Percentiles rank a stretch among this genome's conserved stretches.
Conservation (phyloP, 208 protist genomes). For the Acanthamoeba lenticulata region DNA sequence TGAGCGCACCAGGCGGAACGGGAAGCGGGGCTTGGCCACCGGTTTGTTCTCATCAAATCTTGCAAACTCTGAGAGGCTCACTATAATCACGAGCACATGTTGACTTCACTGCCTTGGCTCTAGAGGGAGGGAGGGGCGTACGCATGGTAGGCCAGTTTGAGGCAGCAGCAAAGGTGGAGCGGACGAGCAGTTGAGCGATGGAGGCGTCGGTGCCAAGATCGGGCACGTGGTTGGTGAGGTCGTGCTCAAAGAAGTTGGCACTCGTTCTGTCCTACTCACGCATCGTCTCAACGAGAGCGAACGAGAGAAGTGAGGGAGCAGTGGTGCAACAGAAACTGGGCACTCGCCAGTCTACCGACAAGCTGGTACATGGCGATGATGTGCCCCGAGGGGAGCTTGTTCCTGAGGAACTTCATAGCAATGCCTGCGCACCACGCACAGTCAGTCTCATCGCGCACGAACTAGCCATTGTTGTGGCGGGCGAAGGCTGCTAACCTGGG, state of each 20-base stretch:
- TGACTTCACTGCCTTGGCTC: too few species aligned
- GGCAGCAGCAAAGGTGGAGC: not conserved
- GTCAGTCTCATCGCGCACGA: too few species aligned
- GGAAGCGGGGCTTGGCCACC: not conserved
- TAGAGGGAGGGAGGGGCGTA: not conserved
- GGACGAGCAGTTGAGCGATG: not conserved
- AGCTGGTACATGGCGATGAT: not conserved
- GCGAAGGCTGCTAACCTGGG: too few species aligned
- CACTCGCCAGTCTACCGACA: not conserved
- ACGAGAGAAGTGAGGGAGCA: not conserved
- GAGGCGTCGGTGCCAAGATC: not conserved
- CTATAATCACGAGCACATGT: too few species aligned
- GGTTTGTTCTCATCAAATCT: not conserved
- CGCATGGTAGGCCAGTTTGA: not conserved
- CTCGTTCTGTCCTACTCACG: constrained; percentile 27
- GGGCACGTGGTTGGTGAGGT: constrained; percentile 46
- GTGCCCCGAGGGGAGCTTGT: not conserved
- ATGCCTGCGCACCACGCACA: not conserved
- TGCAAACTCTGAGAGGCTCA: constrained; percentile 6
- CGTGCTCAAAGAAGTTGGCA: constrained; percentile 60
- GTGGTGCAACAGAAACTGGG: not conserved
- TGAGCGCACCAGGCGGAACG: not conserved
- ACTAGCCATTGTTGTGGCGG: too few species aligned
- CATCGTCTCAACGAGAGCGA: too few species aligned
- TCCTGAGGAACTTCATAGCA: constrained; percentile 6